A percentile compares a stretch with the other conserved stretches of the same genome.
Conservation (phyloP, 2,329 filamentous ascomycete species). For the Sclerotinia trifoliorum region DNA sequence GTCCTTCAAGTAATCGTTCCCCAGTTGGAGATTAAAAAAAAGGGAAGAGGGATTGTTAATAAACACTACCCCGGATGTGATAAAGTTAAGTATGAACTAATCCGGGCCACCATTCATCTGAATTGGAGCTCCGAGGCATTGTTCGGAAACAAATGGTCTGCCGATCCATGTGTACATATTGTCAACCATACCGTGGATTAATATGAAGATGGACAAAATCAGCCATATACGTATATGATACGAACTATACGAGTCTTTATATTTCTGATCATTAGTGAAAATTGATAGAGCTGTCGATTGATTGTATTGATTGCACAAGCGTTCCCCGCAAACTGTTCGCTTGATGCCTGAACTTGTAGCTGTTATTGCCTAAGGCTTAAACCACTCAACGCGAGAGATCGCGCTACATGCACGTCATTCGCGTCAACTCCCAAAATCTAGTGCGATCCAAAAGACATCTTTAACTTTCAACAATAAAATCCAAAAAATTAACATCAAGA, state of each 20-base stretch:
- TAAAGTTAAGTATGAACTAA: conserved; percentile 8
- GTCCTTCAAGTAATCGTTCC: not conserved
- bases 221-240: not conserved
- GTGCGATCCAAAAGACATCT: conserved; percentile 9
- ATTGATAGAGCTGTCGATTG: not conserved
- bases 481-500: conserved; percentile 7
- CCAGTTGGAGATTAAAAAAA: not conserved
- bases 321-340: not conserved
- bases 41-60: not conserved
- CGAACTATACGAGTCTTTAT: not conserved
- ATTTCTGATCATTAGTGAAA: not conserved
- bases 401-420: conserved; percentile 23
- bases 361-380: conserved; percentile 7
- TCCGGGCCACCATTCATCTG: conserved; percentile 8
- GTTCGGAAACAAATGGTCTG: conserved; percentile 17
- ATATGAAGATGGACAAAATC: not conserved
- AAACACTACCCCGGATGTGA: not conserved
- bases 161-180: not conserved
- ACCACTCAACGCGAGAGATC: conserved; percentile 25
- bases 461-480: conserved; percentile 4
- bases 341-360: not conserved
- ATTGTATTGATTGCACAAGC: not conserved
- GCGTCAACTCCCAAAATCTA: conserved; percentile 18
- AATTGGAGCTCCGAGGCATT: conserved; percentile 21
- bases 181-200: no score